Evolutionary conservation across 1,284 basidiomycete genomes (phyloP).

Genomic region (Mycena sp.): DNA sequence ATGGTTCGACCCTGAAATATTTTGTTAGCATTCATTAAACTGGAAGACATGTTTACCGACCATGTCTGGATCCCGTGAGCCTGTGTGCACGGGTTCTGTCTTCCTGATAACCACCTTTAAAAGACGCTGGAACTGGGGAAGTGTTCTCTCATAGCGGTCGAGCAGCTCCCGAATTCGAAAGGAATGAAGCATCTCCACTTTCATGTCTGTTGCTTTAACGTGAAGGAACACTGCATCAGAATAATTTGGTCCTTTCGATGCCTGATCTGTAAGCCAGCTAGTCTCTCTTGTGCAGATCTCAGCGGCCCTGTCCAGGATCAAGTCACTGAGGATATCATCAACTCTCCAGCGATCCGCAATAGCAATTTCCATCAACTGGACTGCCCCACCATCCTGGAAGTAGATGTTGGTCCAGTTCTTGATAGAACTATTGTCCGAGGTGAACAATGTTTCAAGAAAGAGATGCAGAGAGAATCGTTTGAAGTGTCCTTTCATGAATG

Average conservation of each 20-base stretch:
- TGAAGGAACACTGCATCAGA: slow-evolving; percentile 20
- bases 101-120: slow-evolving; percentile 22
- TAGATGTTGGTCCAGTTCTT: slow-evolving; percentile 20
- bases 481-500: background rate
- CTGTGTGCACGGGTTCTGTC: background rate
- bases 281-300: slow-evolving; percentile 16
- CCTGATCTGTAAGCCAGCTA: slow-evolving; percentile 15
- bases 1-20: slow-evolving; percentile 17
- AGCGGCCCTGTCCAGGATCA: slow-evolving; percentile 21
- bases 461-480: slow-evolving; percentile 2
- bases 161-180: slow-evolving; percentile 24
- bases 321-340: background rate
- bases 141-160: slow-evolving; percentile 14
- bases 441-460: slow-evolving; percentile 21
- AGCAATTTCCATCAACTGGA: background rate
- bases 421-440: background rate
- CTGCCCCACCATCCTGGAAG: background rate
- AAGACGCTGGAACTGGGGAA: slow-evolving; percentile 22
- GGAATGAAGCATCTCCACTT: slow-evolving; percentile 24
- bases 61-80: background rate
- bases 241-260: slow-evolving; percentile 18
- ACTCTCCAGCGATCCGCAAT: background rate
- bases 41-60: background rate
- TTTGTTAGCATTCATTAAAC: too few species aligned
- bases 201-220: slow-evolving; percentile 13